phyloP scores from a whole-genome alignment of 2,329 filamentous ascomycete genomes.

The Colletotrichum australisinense region DNA sequence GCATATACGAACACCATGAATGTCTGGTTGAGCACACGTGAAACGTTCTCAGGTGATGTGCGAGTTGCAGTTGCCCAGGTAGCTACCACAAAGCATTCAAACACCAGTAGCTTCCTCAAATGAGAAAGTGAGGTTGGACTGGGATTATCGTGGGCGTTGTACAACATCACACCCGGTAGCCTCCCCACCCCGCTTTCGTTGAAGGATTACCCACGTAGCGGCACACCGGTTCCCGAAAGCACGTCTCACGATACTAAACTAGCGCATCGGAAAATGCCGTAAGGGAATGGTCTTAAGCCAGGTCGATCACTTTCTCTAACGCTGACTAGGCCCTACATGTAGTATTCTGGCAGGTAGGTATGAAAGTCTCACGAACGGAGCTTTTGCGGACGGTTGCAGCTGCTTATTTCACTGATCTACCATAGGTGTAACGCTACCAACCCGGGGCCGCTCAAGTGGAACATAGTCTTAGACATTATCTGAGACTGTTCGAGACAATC shows the following conservation, averaged over 20 bases:
- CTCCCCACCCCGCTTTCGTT: not conserved
- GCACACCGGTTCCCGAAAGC: not conserved
- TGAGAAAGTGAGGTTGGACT: not conserved
- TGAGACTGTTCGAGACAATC: conserved; percentile 20
- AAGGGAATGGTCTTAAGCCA: not conserved
- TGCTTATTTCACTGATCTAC: not conserved
- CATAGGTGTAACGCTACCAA: not conserved
- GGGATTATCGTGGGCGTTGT: not conserved
- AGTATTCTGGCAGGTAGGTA: not conserved
- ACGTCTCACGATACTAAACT: not conserved
- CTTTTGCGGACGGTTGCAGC: conserved; percentile 18
- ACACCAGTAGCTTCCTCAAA: not conserved
- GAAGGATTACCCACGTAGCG: not conserved
- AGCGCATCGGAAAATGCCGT: not conserved
- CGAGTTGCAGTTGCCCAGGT: not conserved
- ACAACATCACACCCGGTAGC: not conserved
- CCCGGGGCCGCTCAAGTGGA: not conserved
- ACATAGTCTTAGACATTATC: conserved; percentile 18
- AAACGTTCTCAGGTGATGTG: not conserved
- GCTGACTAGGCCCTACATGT: not conserved
- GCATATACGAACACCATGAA: not conserved
- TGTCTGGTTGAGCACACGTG: not conserved
- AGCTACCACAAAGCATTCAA: not conserved
- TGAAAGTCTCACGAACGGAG: not conserved
- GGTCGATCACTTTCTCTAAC: not conserved